Evolutionary conservation across 768 basidiomycete species (phyloP), one percentile per base, ranked within the genome.

Genomic region (Boletus sensibilis): DNA sequence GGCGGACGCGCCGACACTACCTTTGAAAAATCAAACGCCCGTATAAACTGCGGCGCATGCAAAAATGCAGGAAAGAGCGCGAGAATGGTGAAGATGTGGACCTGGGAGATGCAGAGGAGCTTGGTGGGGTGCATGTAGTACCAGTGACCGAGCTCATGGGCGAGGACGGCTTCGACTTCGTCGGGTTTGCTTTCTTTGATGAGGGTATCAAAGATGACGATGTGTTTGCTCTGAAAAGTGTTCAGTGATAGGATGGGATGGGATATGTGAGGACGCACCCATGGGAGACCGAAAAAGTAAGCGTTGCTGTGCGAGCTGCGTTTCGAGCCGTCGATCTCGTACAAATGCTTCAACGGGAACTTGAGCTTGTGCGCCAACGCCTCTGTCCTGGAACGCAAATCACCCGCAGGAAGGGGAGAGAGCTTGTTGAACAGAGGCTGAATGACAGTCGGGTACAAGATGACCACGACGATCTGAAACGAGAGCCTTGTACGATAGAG

Each of bases 391-490:
- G 72, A 76, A 23, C 93, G 86, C 8, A 98, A 77, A 21, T 91
- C 87, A 33, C 92, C 91, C 14, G 81, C 77, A 0, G 82, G 76
- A 6, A 99, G 82, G 3, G 93, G 92, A 2, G 94, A 93, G 43
- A 98, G 84, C 73, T 93, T 98, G 82, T 99, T 98, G 83, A 98
- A 98, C 53, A 98, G 75, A 0, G 97, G 97, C 64, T 95, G 94
- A 63, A 99, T 94, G 68, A 94, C 77, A 38, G 84, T 89, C 3
- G 92, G 91, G 74, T 90, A 91, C 52, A 93, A 65, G 58, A 92
- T 74, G 57, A 90, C 88, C 84, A 98, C 88, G 66, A 83, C 74
- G 39, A 98, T 71, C 69, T 94, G 93, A 79, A 98, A 89, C 5
- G 77, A 71, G 53, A 97, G 76, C 69, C 94, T 94, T 33, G 25